Base-by-base conservation (phyloP, 176 grass and related monocot genomes). In the Phyllostachys edulis region DNA sequence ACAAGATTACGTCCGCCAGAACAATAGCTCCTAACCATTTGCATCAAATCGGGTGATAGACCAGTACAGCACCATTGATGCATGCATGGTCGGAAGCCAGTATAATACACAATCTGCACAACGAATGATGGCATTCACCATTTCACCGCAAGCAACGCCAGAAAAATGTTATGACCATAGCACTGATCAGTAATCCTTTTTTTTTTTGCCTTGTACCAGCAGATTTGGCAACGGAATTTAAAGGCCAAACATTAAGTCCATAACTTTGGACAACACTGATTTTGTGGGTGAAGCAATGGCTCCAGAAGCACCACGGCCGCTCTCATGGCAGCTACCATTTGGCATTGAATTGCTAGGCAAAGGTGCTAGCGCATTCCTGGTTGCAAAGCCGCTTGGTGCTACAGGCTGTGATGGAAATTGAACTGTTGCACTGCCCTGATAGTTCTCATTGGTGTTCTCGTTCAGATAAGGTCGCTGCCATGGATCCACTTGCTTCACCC, bases 231-330 rank as follows among this genome's bases (percentile, higher is more conserved):
- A 42, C 6, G 23, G 18, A 37, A 5, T 29, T 92, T 85, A 98
- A 24, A 98, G 83, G 67, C 96, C 93, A 78, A 99, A 96, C 88
- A 99, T 90, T 64, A 99, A 76, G 73, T 99, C 96, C 77, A 99
- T 84, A 26, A 92, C 91, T 87, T 93, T 92, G 73, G 96, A 94
- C 51, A 94, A 32, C 14, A 89, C 77, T 0, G 96, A 92, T 76
- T 94, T 99, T 71, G 91, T 54, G 5, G 96, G 96, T 23, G 91
- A 94, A 85, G 96, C 96, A 86, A 99, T 89, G 52, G 90, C 81
- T 61, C 91, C 91, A 1, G 85, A 85, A 59, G 71, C 37, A 51
- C 80, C 72, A 7, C 18, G 69, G 27, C 57, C 68, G 29, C 5
- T 63, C 72, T 80, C 89, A 36, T 82, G 73, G 63, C 36, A 49